Evolutionary conservation across 345 rosid species (phyloP), one percentile per base, ranked within the genome.

Genomic region (Gossypium rotundifolium): DNA sequence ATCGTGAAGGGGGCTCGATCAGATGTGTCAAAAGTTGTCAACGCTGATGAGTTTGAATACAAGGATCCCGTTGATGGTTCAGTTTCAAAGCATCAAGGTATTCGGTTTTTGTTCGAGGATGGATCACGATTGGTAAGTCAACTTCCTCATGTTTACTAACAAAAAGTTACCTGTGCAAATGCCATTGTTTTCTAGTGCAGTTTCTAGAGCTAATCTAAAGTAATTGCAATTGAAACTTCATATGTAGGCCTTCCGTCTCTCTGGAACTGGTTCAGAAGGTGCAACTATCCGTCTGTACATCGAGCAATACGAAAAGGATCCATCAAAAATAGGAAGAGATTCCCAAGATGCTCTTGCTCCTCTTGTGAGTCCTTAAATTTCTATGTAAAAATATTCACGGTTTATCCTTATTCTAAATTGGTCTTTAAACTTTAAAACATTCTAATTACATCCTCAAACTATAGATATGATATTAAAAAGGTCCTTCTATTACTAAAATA

Each of bases 261-360:
- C 98, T 0, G 99, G 99, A 84, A 93, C 98, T 16, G 99, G 99
- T 44, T 96, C 99, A 38, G 98, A 87, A 84, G 99, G 99, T 76
- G 99, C 97, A 75, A 93, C 99, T 7, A 91, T 96, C 85, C 84
- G 98, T 20, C 95, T 96, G 23, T 96, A 96, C 84, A 91, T 96
- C 53, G 99, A 96, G 81, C 98, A 93, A 74, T 96, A 93, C 33
- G 97, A 93, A 87, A 93, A 93, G 85, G 95, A 96, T 87, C 77
- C 98, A 61, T 87, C 91, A 4, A 91, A 93, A 86, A 93, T 46
- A 25, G 97, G 98, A 27, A 84, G 99, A 81, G 97, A 89, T 42
- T 90, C 99, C 17, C 87, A 86, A 54, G 99, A 90, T 63, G 97
- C 98, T 33, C 85, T 93, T 72, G 87, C 91, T 83, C 98, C 98